phyloP scores from a whole-genome alignment of 2,329 filamentous ascomycete species.

The Aspergillus sojae region DNA sequence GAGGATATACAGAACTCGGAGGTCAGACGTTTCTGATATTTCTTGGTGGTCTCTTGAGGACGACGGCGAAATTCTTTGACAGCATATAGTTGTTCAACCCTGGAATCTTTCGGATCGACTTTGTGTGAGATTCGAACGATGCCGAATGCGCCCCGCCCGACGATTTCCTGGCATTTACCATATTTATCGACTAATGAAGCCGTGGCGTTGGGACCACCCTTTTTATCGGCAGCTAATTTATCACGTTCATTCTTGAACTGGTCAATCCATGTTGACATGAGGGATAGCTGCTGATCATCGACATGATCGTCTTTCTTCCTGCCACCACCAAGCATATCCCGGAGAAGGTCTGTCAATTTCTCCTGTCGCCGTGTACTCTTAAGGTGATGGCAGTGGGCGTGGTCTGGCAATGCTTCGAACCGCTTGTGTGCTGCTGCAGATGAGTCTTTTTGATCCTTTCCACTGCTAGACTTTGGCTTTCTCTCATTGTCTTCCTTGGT shows the following conservation, averaged over 20 bases:
- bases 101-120: constrained; percentile 75
- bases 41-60: constrained; percentile 92
- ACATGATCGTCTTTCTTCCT: constrained; percentile 70
- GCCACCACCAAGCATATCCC: constrained; percentile 77
- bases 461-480: constrained; percentile 26
- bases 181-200: constrained; percentile 92
- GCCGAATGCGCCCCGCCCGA: constrained; percentile 93
- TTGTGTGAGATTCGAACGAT: constrained; percentile 98
- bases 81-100: constrained; percentile 85
- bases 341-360: constrained; percentile 90
- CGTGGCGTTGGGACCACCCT: constrained; percentile 71
- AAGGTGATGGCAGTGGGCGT: constrained; percentile 83
- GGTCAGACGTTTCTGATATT: constrained; percentile 95
- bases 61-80: constrained; percentile 97
- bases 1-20: constrained; percentile 99
- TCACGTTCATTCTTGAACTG: constrained; percentile 88
- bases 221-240: constrained; percentile 72
- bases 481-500: constrained; percentile 35
- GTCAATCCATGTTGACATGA: constrained; percentile 96
- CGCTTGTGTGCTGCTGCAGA: constrained; percentile 42
- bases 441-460: constrained; percentile 39
- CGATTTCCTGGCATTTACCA: constrained; percentile 96
- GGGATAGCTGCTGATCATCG: constrained; percentile 75
- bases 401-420: constrained; percentile 64
- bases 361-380: constrained; percentile 91